Evolutionary conservation across 176 grass and related monocot species (phyloP).

Genomic region (Oryza officinalis): DNA sequence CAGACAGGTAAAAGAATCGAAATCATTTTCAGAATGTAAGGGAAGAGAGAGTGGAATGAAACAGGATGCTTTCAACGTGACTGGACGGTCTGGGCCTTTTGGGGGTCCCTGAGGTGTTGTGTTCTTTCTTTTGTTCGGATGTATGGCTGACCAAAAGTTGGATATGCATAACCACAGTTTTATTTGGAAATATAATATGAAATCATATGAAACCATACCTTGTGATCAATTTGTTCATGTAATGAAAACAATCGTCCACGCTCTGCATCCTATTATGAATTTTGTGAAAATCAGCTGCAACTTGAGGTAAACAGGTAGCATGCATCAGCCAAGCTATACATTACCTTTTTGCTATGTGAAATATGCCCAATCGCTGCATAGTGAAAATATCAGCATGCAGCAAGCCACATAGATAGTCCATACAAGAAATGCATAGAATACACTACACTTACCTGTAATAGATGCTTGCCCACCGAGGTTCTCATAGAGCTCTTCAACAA

Average conservation of each 20-base stretch:
- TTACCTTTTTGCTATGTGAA: constrained; percentile 76
- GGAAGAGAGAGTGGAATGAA: background rate
- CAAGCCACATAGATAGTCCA: constrained; percentile 1
- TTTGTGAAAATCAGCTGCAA: background rate
- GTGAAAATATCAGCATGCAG: constrained; percentile 38
- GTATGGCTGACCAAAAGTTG: too few species aligned
- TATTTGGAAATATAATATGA: background rate
- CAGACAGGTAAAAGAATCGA: background rate
- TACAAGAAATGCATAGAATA: background rate
- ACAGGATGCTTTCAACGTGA: background rate
- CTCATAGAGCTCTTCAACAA: constrained; percentile 66
- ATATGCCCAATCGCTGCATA: constrained; percentile 70
- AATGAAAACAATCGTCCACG: constrained; percentile 74
- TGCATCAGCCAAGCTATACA: constrained; percentile 3
- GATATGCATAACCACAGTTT: background rate
- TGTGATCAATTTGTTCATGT: constrained; percentile 85
- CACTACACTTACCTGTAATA: constrained; percentile 54
- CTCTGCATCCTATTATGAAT: constrained; percentile 50
- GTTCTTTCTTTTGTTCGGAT: background rate
- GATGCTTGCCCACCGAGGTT: constrained; percentile 72
- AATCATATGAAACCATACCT: constrained; percentile 45
- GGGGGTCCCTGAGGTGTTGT: background rate
- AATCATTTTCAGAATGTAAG: background rate
- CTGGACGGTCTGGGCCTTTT: background rate
- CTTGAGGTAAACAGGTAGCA: background rate